Conservation (phyloP, 768 basidiomycete genomes). For the Tulasnella sp. region DNA sequence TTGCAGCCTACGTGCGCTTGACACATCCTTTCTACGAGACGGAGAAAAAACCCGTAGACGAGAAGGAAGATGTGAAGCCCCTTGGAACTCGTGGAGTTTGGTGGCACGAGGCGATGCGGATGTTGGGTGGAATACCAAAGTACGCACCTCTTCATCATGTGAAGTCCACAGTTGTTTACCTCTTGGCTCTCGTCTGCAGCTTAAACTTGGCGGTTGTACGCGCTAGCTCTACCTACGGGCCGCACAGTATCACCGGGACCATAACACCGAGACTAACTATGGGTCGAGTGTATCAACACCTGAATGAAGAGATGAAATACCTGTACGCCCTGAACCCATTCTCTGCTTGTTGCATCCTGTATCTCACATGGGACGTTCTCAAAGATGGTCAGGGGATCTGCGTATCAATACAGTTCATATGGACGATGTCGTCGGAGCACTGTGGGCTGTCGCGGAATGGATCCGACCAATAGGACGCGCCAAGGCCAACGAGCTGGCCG, state of each 20-base stretch:
- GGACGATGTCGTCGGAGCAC: slow-evolving; percentile 64
- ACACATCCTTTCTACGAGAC: slow-evolving; percentile 73
- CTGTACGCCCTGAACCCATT: slow-evolving; percentile 38
- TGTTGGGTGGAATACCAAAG: slow-evolving; percentile 63
- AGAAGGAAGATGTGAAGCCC: slow-evolving; percentile 67
- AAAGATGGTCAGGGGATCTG: slow-evolving; percentile 56
- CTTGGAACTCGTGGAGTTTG: slow-evolving; percentile 58
- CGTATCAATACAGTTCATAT: slow-evolving; percentile 55
- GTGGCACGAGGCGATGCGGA: slow-evolving; percentile 81
- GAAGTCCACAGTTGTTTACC: not conserved
- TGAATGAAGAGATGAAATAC: slow-evolving; percentile 77
- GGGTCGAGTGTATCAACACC: slow-evolving; percentile 67
- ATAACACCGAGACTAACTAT: slow-evolving; percentile 64
- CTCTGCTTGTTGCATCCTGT: not conserved
- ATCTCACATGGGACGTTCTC: not conserved
- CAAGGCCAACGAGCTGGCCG: slow-evolving; percentile 53
- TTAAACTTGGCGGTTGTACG: slow-evolving; percentile 37
- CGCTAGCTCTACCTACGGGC: slow-evolving; percentile 67
- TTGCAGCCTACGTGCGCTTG: slow-evolving; percentile 67
- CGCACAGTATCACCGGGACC: slow-evolving; percentile 62
- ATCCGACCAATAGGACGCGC: slow-evolving; percentile 50
- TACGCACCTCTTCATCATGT: slow-evolving; percentile 27
- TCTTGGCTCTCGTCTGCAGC: not conserved
- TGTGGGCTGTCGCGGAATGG: slow-evolving; percentile 72
- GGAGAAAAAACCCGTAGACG: slow-evolving; percentile 42